phyloP scores from a whole-genome alignment of 179 eudicot species.

The Patellifolia procumbens region DNA sequence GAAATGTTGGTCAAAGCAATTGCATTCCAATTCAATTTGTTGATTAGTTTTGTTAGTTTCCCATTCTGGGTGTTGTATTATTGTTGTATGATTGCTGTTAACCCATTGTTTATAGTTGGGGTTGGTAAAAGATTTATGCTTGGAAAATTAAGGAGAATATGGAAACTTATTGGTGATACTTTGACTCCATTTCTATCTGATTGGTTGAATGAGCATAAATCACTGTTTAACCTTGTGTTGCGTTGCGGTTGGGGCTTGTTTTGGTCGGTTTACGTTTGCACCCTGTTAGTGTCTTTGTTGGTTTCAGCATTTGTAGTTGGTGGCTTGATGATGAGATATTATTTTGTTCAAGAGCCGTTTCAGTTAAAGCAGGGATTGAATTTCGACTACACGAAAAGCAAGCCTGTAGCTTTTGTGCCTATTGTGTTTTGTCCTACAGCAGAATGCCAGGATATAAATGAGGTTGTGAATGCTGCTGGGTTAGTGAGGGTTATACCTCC shows the following conservation, averaged over 20 bases:
- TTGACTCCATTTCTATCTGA: slow-evolving; percentile 36
- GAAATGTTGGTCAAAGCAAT: slow-evolving; percentile 57
- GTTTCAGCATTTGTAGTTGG: slow-evolving; percentile 63
- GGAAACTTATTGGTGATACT: slow-evolving; percentile 28
- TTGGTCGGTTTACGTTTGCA: slow-evolving; percentile 62
- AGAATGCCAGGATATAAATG: slow-evolving; percentile 35
- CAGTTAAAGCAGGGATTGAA: slow-evolving; percentile 56
- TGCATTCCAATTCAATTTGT: slow-evolving; percentile 49
- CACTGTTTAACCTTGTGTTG: slow-evolving; percentile 40
- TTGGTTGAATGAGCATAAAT: slow-evolving; percentile 58
- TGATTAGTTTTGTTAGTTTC: slow-evolving; percentile 48
- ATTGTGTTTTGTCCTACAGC: slow-evolving; percentile 38
- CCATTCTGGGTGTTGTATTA: slow-evolving; percentile 51
- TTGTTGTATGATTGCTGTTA: slow-evolving; percentile 47
- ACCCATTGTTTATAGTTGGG: slow-evolving; percentile 47
- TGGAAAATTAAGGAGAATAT: slow-evolving; percentile 24
- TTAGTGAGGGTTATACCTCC: slow-evolving; percentile 47
- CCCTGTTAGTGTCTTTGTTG: slow-evolving; percentile 53
- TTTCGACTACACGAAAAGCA: slow-evolving; percentile 75
- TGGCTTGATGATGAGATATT: slow-evolving; percentile 56
- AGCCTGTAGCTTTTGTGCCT: slow-evolving; percentile 70
- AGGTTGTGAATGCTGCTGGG: slow-evolving; percentile 24
- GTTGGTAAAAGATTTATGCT: slow-evolving; percentile 33
- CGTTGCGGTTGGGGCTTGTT: slow-evolving; percentile 70
- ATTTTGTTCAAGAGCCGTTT: slow-evolving; percentile 72